Conservation (phyloP, 1,139 yeast species). For the Arxiozyma bovina region DNA sequence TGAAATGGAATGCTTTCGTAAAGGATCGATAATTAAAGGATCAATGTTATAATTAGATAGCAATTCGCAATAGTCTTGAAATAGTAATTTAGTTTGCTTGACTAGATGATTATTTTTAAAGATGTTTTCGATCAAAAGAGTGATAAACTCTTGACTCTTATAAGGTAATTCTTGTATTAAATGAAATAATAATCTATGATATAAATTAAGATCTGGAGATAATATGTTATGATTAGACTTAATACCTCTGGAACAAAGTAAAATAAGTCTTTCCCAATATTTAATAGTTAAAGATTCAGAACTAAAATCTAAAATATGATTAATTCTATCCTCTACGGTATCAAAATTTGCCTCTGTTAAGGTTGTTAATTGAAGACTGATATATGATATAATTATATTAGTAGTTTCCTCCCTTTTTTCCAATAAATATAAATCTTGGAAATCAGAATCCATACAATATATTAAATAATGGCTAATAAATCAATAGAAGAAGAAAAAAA, state of each 20-base stretch:
- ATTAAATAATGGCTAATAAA: background rate
- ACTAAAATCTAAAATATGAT: slow-evolving; percentile 19
- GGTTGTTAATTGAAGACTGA: slow-evolving; percentile 21
- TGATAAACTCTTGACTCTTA: slow-evolving; percentile 15
- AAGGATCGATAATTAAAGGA: slow-evolving; percentile 1
- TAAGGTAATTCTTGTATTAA: slow-evolving; percentile 14
- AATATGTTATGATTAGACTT: slow-evolving; percentile 10
- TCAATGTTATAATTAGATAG: background rate
- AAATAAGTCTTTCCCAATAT: slow-evolving; percentile 23
- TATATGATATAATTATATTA: slow-evolving; percentile 21
- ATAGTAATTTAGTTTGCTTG: slow-evolving; percentile 13
- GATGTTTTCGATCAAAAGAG: slow-evolving; percentile 11
- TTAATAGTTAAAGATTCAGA: slow-evolving; percentile 14
- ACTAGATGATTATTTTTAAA: slow-evolving; percentile 15
- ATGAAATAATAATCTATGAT: slow-evolving; percentile 18
- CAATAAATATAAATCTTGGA: background rate
- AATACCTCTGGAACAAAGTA: slow-evolving; percentile 17
- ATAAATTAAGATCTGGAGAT: slow-evolving; percentile 11
- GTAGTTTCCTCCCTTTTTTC: slow-evolving; percentile 18
- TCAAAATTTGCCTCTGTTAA: slow-evolving; percentile 16
- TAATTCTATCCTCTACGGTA: slow-evolving; percentile 16
- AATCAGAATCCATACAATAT: slow-evolving; percentile 1
- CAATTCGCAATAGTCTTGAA: slow-evolving; percentile 8
- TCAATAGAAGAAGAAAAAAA: background rate
- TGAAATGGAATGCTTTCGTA: background rate